Evolutionary conservation across 2,329 filamentous ascomycete genomes (phyloP).

Genomic region (Madurella fahalii): DNA sequence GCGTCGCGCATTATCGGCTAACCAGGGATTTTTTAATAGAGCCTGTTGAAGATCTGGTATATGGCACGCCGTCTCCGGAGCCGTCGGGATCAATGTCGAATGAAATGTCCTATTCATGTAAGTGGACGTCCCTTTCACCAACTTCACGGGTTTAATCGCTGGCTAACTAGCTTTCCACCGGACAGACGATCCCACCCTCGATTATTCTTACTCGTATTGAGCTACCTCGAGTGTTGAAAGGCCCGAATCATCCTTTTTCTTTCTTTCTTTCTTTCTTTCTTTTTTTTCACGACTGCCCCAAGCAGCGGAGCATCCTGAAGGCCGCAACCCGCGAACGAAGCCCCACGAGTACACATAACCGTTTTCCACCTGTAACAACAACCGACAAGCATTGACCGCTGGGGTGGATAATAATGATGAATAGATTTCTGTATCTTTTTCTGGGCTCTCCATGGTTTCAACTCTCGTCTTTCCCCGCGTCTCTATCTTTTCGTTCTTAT

Average conservation of each 20-base stretch:
- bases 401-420: neutral
- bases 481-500: too few species aligned
- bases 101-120: neutral
- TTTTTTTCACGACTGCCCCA: neutral
- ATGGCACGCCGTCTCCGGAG: constrained; percentile 20
- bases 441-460: too few species aligned
- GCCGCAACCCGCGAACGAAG: too few species aligned
- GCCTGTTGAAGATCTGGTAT: constrained; percentile 20
- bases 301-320: neutral
- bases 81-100: neutral
- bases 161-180: neutral
- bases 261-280: too few species aligned
- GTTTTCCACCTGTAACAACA: neutral
- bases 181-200: constrained; percentile 8
- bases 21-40: constrained; percentile 6
- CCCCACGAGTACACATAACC: too few species aligned
- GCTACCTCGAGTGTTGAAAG: neutral
- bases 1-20: neutral
- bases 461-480: too few species aligned
- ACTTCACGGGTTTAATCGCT: neutral
- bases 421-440: neutral
- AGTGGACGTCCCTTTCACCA: neutral
- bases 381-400: neutral
- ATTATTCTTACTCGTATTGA: constrained; percentile 9
- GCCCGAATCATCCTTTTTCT: neutral